Base-by-base conservation (phyloP, 495 filamentous ascomycete genomes). In the Apiosordaria backusii region DNA sequence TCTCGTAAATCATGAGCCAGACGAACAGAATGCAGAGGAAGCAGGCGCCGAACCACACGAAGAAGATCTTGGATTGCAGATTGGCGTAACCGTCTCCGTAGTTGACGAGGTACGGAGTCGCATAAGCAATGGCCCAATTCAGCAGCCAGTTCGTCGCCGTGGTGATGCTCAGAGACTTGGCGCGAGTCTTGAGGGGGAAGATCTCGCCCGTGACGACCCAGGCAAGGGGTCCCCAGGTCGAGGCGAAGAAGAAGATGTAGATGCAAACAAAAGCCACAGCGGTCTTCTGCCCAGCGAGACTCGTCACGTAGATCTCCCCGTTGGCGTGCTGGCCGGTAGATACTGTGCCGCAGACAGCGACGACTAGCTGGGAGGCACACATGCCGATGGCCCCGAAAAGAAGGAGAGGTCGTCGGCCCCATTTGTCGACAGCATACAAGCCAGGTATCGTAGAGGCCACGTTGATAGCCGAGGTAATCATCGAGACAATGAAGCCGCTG, bases 21-120 rank as follows among this genome's bases (percentile, higher is more conserved):
- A 92, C 90, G 72, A 92, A 93, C 29, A 87, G 71, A 61, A 85
- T 85, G 67, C 87, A 89, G 69, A 92, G 66, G 67, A 89, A 85
- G 77, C 90, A 93, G 75, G 83, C 88, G 1, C 82, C 85, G 67
- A 86, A 88, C 90, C 90, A 93, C 74, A 92, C 85, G 77, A 91
- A 92, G 82, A 92, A 92, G 50, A 92, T 88, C 74, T 90, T 90
- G 57, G 84, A 85, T 68, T 88, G 82, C 2, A 92, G 80, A 72
- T 91, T 88, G 59, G 88, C 88, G 60, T 89, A 88, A 35, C 88
- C 88, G 0, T 81, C 70, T 1, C 87, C 90, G 25, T 76, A n/a
- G n/a, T n/a, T n/a, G n/a, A n/a, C n/a, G n/a, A n/a, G n/a, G n/a
- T n/a, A n/a, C n/a, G n/a, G n/a, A n/a, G n/a, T n/a, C n/a, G n/a